Base-by-base conservation (phyloP, 1,139 yeast species). In the Meyerozyma athensensis region DNA sequence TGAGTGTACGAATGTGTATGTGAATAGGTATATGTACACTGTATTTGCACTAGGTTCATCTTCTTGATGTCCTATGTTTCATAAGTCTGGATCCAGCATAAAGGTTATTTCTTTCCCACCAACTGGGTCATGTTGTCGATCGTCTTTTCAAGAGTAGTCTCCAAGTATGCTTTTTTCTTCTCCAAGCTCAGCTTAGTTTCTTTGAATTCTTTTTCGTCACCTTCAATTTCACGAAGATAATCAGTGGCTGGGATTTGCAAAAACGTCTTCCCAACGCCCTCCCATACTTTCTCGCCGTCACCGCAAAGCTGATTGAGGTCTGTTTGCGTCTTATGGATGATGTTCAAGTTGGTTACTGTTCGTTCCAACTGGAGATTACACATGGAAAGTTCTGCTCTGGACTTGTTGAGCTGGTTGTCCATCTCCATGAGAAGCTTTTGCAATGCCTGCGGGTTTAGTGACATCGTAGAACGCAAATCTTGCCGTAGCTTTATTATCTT, bases 201-300 rank as follows among this genome's bases (percentile, higher is more conserved):
- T 41, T 68, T 56, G 41, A 79, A 68, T 17, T 69, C 74, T 36
- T 61, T 60, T 45, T 76, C 75, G 48, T 85, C 89, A 14, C 59
- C 54, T 22, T 63, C 54, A 32, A 86, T 61, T 35, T 70, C 70
- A 12, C 58, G 52, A 38, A 74, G 57, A 56, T 86, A 85, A 3
- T 65, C 59, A 8, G 58, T 50, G 3, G 67, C 68, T 18, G 72
- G 64, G 3, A 62, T 62, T 23, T 61, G 51, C 7, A 83, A 61
- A 54, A 82, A 84, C 44, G 87, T 77, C 60, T 84, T 84, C 17
- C 96, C 96, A 21, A 86, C 75, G 2, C 95, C 87, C 54, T 86
- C 79, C 94, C 95, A 89, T 4, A 89, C 90, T 2, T 58, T 55
- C 16, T 77, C 74, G 24, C 63, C 60, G 3, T 59, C 59, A 18